Evolutionary conservation across 805 yeast genomes (phyloP).

Genomic region (Nakazawaea anatomiae): DNA sequence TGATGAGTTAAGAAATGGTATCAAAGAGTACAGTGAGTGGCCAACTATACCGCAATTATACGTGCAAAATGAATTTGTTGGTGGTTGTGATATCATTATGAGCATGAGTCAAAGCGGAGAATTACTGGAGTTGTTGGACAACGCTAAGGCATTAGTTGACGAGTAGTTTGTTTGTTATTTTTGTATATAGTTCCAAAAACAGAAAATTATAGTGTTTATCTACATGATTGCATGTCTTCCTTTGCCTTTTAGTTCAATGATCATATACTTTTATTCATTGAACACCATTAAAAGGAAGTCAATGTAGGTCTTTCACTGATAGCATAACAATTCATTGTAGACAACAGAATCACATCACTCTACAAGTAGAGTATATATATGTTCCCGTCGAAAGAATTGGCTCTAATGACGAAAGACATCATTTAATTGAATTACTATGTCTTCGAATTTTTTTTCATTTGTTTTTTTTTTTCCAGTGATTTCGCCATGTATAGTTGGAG

Average conservation of each 20-base stretch:
- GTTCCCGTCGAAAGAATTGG: background rate
- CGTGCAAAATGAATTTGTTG: constrained; percentile 85
- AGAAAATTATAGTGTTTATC: background rate
- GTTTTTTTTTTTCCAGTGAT: no score
- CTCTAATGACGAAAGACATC: constrained; percentile 3
- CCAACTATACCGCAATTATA: constrained; percentile 98
- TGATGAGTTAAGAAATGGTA: constrained; percentile 87
- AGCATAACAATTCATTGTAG: background rate
- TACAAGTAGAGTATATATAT: background rate
- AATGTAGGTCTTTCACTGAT: background rate
- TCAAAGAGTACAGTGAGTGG: constrained; percentile 94
- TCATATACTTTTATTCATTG: background rate
- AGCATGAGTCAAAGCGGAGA: constrained; percentile 93
- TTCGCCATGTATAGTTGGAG: no score
- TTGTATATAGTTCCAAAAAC: no score
- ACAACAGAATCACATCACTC: background rate
- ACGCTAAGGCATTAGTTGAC: constrained; percentile 72
- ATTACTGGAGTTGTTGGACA: constrained; percentile 75
- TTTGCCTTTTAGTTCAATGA: constrained; percentile 6
- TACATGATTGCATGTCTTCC: background rate
- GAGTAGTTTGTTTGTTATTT: constrained; percentile 26
- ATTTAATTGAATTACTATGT: background rate
- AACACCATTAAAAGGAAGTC: constrained; percentile 6
- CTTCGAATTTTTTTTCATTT: no score
- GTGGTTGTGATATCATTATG: constrained; percentile 94